These are phyloP conservation scores for Ajuga chamaepitys DNA, from an alignment of 257 asterid genomes.

Conservation along the genomic window DNA sequence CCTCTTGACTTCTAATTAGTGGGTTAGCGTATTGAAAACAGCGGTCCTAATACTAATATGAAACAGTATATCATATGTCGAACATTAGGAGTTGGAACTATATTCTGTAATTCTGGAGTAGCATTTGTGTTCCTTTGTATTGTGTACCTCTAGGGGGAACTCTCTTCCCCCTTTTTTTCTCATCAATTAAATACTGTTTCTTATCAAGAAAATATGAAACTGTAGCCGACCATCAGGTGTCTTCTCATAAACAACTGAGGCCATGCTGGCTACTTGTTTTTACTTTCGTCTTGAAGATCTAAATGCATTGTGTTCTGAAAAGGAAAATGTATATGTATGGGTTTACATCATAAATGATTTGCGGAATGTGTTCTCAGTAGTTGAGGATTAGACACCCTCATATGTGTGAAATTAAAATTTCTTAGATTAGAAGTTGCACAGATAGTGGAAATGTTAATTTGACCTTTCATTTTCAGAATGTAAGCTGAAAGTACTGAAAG, in stretches of 20 bases:
- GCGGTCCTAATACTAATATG: too few species aligned
- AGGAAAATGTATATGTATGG: neutral
- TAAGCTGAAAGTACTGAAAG: neutral
- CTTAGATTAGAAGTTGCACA: too few species aligned
- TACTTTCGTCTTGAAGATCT: neutral
- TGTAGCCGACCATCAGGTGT: neutral
- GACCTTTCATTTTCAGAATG: neutral
- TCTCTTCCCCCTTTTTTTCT: too few species aligned
- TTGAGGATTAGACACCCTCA: neutral
- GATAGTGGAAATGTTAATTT: neutral
- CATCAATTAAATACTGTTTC: too few species aligned
- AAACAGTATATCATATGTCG: too few species aligned
- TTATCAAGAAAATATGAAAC: neutral
- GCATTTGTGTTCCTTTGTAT: too few species aligned
- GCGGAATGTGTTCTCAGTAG: neutral
- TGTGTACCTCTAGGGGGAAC: too few species aligned
- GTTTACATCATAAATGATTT: neutral
- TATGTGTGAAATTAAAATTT: neutral
- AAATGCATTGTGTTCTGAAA: neutral
- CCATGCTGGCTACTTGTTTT: neutral
- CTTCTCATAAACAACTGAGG: neutral
- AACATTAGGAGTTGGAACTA: too few species aligned
- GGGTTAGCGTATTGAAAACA: too few species aligned
- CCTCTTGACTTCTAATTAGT: neutral
- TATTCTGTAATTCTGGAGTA: too few species aligned